Evolutionary conservation across 768 basidiomycete species (phyloP).

Genomic region (Dentipellis fragilis): DNA sequence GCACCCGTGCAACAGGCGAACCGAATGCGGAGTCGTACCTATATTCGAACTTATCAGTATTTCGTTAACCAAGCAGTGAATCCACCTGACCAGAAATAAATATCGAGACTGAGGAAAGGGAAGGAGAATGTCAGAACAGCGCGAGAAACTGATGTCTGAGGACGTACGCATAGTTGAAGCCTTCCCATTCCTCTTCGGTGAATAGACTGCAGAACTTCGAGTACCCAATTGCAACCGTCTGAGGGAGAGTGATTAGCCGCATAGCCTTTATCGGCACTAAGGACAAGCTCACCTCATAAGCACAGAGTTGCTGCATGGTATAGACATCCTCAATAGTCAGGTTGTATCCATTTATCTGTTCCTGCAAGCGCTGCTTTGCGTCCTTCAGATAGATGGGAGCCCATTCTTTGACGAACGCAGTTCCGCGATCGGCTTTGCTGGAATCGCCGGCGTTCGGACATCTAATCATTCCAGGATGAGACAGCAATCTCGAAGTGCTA

Average conservation of each 20-base stretch:
- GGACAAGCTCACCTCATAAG: slow-evolving; percentile 58
- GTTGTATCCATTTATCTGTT: slow-evolving; percentile 48
- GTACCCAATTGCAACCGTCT: slow-evolving; percentile 89
- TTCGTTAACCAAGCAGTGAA: neutral
- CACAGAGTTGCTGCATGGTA: slow-evolving; percentile 72
- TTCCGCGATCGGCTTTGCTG: slow-evolving; percentile 46
- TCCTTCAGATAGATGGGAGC: slow-evolving; percentile 57
- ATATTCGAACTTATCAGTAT: neutral
- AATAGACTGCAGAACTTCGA: slow-evolving; percentile 89
- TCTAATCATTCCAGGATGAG: slow-evolving; percentile 17
- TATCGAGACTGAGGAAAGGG: slow-evolving; percentile 45
- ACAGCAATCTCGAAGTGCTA: neutral
- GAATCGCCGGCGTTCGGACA: slow-evolving; percentile 51
- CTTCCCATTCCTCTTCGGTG: slow-evolving; percentile 88
- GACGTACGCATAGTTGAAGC: slow-evolving; percentile 72
- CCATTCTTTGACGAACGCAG: slow-evolving; percentile 56
- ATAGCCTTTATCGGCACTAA: neutral
- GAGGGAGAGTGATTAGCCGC: neutral
- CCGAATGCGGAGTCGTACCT: slow-evolving; percentile 73
- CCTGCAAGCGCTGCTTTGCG: slow-evolving; percentile 51
- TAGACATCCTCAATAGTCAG: slow-evolving; percentile 63
- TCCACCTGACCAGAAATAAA: slow-evolving; percentile 43
- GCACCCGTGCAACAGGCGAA: slow-evolving; percentile 65
- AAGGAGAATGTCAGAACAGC: slow-evolving; percentile 16
- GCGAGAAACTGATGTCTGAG: slow-evolving; percentile 26